These are phyloP conservation scores for Theileria parva DNA, from an alignment of 169 alveolate species.

Conservation along the genomic window DNA sequence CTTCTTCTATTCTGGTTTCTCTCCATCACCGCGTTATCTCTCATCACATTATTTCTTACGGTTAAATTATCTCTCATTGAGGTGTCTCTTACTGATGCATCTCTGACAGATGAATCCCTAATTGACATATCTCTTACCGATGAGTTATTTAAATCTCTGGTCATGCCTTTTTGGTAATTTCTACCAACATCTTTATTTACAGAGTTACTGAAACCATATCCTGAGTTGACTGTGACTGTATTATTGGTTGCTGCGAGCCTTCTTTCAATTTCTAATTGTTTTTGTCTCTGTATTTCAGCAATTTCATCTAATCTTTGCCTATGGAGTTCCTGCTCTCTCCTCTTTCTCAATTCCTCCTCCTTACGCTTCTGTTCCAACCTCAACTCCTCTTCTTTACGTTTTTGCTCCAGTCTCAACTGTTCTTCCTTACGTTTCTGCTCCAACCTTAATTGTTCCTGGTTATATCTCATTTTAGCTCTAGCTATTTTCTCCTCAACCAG, in stretches of 20 bases:
- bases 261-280: slow-evolving; percentile 54
- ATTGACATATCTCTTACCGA: not conserved
- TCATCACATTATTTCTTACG: not conserved
- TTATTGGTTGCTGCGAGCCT: slow-evolving; percentile 17
- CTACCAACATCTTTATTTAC: not conserved
- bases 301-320: slow-evolving; percentile 49
- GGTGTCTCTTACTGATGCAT: not conserved
- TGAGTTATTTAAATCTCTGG: not conserved
- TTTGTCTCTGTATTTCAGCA: slow-evolving; percentile 64
- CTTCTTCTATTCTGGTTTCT: not conserved
- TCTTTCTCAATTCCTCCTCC: slow-evolving; percentile 70
- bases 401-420: slow-evolving; percentile 70
- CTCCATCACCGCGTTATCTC: not conserved
- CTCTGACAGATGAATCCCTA: not conserved
- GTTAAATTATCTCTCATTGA: not conserved
- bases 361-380: slow-evolving; percentile 71
- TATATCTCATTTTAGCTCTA: slow-evolving; percentile 78
- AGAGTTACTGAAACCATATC: not conserved
- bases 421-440: slow-evolving; percentile 79
- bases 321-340: slow-evolving; percentile 65
- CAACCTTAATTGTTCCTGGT: slow-evolving; percentile 50
- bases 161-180: not conserved
- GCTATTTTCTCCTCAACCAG: slow-evolving; percentile 68
- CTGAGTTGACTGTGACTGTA: not conserved
- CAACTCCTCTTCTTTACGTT: slow-evolving; percentile 69